Percentiles rank a stretch among this genome's conserved stretches.
Evolutionary conservation across 164 flowering plant genomes (phyloP).

Genomic region (Buxus sempervirens): DNA sequence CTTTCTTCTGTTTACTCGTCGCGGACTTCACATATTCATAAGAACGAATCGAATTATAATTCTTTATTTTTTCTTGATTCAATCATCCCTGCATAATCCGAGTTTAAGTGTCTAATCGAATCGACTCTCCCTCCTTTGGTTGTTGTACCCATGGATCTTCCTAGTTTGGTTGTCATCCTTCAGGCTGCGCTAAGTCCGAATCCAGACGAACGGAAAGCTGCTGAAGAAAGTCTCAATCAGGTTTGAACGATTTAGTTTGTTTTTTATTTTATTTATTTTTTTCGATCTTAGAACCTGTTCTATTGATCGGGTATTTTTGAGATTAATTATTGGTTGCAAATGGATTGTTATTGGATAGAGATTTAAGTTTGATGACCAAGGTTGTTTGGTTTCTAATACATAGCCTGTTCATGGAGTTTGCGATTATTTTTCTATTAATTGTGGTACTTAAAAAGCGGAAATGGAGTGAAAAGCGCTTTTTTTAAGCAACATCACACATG

Average conservation of each 20-base stretch:
- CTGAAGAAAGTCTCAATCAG: conserved; percentile 90
- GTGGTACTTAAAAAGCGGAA: no score
- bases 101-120: not conserved
- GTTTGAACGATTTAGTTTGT: conserved; percentile 21
- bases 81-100: not conserved
- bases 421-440: no score
- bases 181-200: conserved; percentile 92
- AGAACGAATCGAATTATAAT: no score
- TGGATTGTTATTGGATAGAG: not conserved
- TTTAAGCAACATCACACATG: no score
- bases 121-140: not conserved
- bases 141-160: conserved; percentile 69
- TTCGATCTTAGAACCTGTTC: not conserved
- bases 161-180: conserved; percentile 60
- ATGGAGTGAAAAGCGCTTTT: no score
- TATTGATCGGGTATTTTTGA: not conserved
- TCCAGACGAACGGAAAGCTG: conserved; percentile 85
- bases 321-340: not conserved
- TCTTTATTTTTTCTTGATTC: not conserved
- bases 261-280: no score
- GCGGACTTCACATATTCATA: no score
- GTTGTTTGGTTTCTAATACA: no score
- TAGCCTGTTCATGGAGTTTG: no score
- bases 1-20: no score
- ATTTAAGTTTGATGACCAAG: not conserved